Evolutionary conservation across 345 rosid species (phyloP), one percentile per base, ranked within the genome.

Genomic region (Salix suchowensis): DNA sequence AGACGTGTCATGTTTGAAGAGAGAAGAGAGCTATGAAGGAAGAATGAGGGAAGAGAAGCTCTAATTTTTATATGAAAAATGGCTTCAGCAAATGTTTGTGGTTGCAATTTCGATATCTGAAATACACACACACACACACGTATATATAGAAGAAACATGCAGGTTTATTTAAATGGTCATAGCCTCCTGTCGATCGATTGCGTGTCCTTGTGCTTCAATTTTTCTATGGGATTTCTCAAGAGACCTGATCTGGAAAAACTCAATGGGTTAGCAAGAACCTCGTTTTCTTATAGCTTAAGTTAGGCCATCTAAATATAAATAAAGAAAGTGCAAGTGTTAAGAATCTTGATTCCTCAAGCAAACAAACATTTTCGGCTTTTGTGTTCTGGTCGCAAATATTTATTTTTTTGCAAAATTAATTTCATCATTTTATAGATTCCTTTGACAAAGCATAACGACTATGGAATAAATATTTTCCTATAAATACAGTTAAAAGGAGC

Each of bases 1-100:
- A 69, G 67, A 44, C 85, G 77, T 2, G 70, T 78, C 96, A 89
- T 87, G 42, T 68, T 50, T 42, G 58, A 36, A 21, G 58, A 3
- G 26, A 67, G 50, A 12, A 60, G 54, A 46, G 70, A 3, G 39
- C 9, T 9, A 36, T 4, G 60, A 3, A 4, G 34, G 34, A 32
- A 32, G 34, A 7, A n/a, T 44, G 39, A 7, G 0, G 3, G n/a
- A 23, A 54, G 28, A 26, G 62, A 71, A 6, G 3, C 64, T 10
- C 44, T 19, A 26, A 30, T 15, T 30, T 61, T 23, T 26, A 68
- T 32, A 32, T 32, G n/a, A 1, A 61, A 61, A 9, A 24, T 24
- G 32, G 32, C 55, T 18, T 60, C 30, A 3, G 37, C n/a, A 30
- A 65, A 65, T 65, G 37, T 12, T 65, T 65, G 11, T 55, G 2